Evolutionary conservation across 768 basidiomycete species (phyloP).

Genomic region (Calvatia gigantea): DNA sequence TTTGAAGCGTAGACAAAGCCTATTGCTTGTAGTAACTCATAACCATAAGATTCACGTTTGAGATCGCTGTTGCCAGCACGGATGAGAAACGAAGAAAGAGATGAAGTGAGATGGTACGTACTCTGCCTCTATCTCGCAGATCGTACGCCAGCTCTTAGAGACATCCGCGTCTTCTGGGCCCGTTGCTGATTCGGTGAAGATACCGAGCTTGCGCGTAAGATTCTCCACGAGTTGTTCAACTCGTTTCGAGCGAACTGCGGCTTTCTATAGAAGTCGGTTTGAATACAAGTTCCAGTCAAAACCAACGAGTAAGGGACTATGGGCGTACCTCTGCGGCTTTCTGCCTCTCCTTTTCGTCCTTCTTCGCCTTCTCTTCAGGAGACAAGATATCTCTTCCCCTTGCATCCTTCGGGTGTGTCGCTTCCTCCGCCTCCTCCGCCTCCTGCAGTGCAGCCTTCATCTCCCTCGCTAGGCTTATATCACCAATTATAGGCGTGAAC

Average conservation of each 20-base stretch:
- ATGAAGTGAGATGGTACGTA: slow-evolving; percentile 32
- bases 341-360: slow-evolving; percentile 65
- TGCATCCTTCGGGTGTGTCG: slow-evolving; percentile 47
- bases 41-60: slow-evolving; percentile 82
- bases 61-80: slow-evolving; percentile 54
- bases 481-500: slow-evolving; percentile 84
- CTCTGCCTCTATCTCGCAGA: slow-evolving; percentile 82
- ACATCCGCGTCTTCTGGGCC: slow-evolving; percentile 70
- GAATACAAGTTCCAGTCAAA: slow-evolving; percentile 10
- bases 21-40: slow-evolving; percentile 80
- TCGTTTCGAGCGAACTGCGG: slow-evolving; percentile 72
- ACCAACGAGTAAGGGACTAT: neutral
- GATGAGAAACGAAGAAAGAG: slow-evolving; percentile 4
- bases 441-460: slow-evolving; percentile 94
- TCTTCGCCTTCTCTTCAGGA: slow-evolving; percentile 71
- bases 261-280: slow-evolving; percentile 71
- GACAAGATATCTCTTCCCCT: slow-evolving; percentile 51
- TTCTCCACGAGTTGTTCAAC: slow-evolving; percentile 75
- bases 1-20: slow-evolving; percentile 85
- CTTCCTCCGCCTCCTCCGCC: slow-evolving; percentile 64
- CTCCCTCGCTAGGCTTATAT: slow-evolving; percentile 83
- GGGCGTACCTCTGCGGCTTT: slow-evolving; percentile 63
- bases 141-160: slow-evolving; percentile 67
- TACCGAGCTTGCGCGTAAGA: slow-evolving; percentile 76
- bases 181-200: slow-evolving; percentile 82